Base-by-base conservation (phyloP, 23 red algal genomes). In the Gracilariopsis chorda region DNA sequence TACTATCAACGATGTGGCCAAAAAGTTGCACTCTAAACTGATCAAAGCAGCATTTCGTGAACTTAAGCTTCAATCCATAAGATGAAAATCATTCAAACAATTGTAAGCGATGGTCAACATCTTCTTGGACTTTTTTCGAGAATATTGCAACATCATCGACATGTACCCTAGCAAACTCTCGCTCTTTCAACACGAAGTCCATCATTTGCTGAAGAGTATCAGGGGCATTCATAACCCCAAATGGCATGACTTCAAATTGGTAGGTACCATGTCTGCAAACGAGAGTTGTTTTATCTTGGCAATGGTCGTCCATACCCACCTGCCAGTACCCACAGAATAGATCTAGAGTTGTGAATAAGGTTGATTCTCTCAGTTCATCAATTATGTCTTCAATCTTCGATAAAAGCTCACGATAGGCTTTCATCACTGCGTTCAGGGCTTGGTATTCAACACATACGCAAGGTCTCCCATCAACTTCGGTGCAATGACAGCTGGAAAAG, bases 141-240 rank as follows among this genome's bases (percentile, higher is more conserved):
- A 86, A 86, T 71, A 86, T 39, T 59, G 71, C 0, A 12, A 86
- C 14, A 39, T 86, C 59, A 21, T 86, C 59, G 8, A 86, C 8
- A 45, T 86, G 71, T 12, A 76, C 61, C 55, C 11, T 1, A 27
- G 37, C 55, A 58, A 71, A 68, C 11, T 29, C 21, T 12, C 41
- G 0, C 12, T 71, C 8, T 7, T 29, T 16, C 17, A 86, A 34
- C 41, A 71, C 35, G 27, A 42, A 20, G 0, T 86, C 81, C 48
- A 86, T 64, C 34, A 63, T 63, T 10, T 0, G 55, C 35, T 86
- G 0, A 45, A 86, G 71, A 0, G 81, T 86, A 30, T 56, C 55
- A 77, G 0, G 81, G 23, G 81, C 81, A 58, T 86, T 86, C 0
- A 71, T 70, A 25, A 65, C 27, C 21, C 81, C 81, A 45, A 86